Percentiles rank a stretch among this genome's conserved stretches.
These are phyloP conservation scores for Phoma sp. DNA, from an alignment of 2,329 filamentous ascomycete genomes.

Conservation along the genomic window DNA sequence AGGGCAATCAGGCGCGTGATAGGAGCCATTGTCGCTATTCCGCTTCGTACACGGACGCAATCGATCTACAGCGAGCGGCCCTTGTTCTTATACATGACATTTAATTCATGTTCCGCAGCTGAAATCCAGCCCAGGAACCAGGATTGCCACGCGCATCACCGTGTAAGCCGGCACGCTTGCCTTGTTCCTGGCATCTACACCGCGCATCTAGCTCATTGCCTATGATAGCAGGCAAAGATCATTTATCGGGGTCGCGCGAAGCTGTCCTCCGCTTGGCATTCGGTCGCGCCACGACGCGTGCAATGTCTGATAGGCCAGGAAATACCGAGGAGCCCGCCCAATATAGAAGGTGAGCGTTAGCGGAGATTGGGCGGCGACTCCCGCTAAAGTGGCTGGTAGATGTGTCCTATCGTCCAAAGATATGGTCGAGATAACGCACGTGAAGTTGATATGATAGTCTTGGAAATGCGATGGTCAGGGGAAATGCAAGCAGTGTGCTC, in stretches of 20 bases:
- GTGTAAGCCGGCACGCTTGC: conserved; percentile 12
- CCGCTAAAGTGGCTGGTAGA: conserved; percentile 15
- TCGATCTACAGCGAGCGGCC: conserved; percentile 7
- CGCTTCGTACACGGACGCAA: conserved; percentile 12
- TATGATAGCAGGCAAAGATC: conserved; percentile 15
- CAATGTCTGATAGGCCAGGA: conserved; percentile 17
- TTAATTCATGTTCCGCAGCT: not conserved
- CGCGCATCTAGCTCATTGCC: conserved; percentile 13
- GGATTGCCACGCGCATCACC: conserved; percentile 6
- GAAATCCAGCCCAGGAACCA: conserved; percentile 8
- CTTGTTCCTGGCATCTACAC: conserved; percentile 19
- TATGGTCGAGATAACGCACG: conserved; percentile 18
- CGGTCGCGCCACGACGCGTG: conserved; percentile 13
- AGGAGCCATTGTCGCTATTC: conserved; percentile 22
- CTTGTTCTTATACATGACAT: conserved; percentile 8
- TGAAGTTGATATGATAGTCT: not conserved
- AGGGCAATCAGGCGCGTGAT: conserved; percentile 26
- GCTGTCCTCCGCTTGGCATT: conserved; percentile 15
- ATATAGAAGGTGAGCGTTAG: conserved; percentile 14
- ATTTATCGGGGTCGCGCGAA: conserved; percentile 15
- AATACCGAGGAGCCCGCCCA: conserved; percentile 10
- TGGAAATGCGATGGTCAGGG: not conserved
- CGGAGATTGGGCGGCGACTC: conserved; percentile 16
- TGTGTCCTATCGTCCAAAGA: conserved; percentile 13
- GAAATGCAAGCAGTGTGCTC: not conserved